These are phyloP conservation scores for Calonectria pauciramosa DNA, from an alignment of 2,329 filamentous ascomycete species.

Conservation along the genomic window DNA sequence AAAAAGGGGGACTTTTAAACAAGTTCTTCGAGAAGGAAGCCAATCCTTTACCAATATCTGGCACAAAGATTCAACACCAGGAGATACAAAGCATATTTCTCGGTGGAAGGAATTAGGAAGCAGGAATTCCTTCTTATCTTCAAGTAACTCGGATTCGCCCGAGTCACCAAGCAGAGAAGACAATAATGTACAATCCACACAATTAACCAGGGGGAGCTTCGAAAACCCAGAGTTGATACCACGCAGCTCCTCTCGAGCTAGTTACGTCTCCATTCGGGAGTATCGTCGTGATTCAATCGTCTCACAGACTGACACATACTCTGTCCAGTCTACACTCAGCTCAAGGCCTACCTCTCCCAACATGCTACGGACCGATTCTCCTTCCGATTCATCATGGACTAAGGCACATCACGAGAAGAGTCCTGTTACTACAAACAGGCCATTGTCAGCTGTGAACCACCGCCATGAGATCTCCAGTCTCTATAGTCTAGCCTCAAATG, in stretches of 20 bases:
- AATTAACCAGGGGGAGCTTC: constrained; percentile 22
- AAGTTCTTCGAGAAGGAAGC: constrained; percentile 65
- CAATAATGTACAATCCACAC: constrained; percentile 1
- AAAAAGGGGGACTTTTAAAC: constrained; percentile 62
- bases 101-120: constrained; percentile 41
- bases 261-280: constrained; percentile 66
- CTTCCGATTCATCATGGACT: constrained; percentile 39
- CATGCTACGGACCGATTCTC: constrained; percentile 43
- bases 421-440: constrained; percentile 34
- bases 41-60: constrained; percentile 63
- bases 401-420: constrained; percentile 33
- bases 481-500: constrained; percentile 71
- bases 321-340: constrained; percentile 62
- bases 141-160: constrained; percentile 29
- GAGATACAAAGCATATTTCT: constrained; percentile 43
- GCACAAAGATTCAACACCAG: constrained; percentile 58
- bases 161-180: constrained; percentile 18
- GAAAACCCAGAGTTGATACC: constrained; percentile 48
- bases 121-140: constrained; percentile 16
- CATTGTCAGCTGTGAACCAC: constrained; percentile 41
- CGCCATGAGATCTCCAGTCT: constrained; percentile 62
- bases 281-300: constrained; percentile 66
- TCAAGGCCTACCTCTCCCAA: constrained; percentile 61
- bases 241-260: constrained; percentile 60
- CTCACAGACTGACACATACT: constrained; percentile 69